phyloP scores from a whole-genome alignment of 192 early-diverging fungal species.

The Paraglomus occultum region DNA sequence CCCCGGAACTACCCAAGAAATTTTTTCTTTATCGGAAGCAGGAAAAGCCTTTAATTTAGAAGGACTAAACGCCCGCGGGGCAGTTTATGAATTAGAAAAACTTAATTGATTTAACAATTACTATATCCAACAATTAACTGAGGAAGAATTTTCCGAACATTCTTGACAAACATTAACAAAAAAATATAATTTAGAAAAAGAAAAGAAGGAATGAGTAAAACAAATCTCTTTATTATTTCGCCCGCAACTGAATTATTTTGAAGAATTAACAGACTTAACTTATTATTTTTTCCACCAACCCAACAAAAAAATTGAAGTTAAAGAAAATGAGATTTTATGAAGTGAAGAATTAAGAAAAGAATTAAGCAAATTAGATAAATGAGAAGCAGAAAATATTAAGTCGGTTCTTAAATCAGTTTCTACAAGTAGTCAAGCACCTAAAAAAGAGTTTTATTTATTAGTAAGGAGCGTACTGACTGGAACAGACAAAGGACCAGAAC shows the following conservation, averaged over 20 bases:
- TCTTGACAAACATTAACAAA: neutral
- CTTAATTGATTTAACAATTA: conserved; percentile 15
- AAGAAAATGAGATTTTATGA: neutral
- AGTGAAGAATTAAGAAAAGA: neutral
- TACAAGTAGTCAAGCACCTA: neutral
- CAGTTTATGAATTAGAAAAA: conserved; percentile 18
- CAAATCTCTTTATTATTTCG: conserved; percentile 16
- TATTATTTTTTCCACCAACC: conserved; percentile 5
- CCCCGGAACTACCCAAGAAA: conserved; percentile 55
- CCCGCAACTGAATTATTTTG: conserved; percentile 21
- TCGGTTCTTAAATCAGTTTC: neutral
- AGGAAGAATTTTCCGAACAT: conserved; percentile 6
- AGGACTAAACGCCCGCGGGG: conserved; percentile 3
- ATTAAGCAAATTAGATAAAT: neutral
- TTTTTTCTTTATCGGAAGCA: conserved; percentile 60
- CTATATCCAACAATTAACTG: conserved; percentile 14
- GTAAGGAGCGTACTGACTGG: neutral
- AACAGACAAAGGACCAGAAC: conserved; percentile 8
- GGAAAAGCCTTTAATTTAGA: conserved; percentile 43
- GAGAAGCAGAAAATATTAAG: conserved; percentile 8
- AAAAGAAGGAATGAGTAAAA: conserved; percentile 7
- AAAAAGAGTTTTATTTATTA: conserved; percentile 9
- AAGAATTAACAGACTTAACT: conserved; percentile 18
- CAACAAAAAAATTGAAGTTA: neutral
- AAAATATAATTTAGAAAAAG: neutral